Conservation (phyloP, 768 basidiomycete genomes). For the Tylopilus plumbeoviolaceoides region DNA sequence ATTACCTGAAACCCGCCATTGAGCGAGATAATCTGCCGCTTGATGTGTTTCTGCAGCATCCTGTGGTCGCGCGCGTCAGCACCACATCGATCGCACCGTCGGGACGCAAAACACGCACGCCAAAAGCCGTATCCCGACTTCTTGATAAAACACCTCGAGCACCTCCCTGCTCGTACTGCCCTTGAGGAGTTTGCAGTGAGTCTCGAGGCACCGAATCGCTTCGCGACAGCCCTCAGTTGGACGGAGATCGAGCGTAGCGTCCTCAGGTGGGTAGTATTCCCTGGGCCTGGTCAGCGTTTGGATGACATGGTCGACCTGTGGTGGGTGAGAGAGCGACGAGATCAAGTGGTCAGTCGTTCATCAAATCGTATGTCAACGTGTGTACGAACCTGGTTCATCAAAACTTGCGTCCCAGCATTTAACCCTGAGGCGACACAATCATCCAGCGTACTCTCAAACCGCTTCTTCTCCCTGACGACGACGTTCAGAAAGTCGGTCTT, state of each 20-base stretch:
- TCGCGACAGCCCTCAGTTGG: conserved; percentile 88
- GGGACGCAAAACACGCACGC: conserved; percentile 46
- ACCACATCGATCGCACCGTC: not conserved
- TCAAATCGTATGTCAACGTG: not conserved
- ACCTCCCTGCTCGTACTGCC: conserved; percentile 96
- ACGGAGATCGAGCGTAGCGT: conserved; percentile 71
- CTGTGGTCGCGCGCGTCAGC: conserved; percentile 27
- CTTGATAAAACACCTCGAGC: conserved; percentile 96
- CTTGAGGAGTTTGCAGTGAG: conserved; percentile 86
- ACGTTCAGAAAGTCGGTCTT: no score
- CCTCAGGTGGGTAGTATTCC: conserved; percentile 89
- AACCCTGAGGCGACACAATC: no score
- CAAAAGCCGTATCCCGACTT: conserved; percentile 88
- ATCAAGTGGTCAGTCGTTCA: not conserved
- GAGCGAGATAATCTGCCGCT: conserved; percentile 94
- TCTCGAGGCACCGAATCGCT: conserved; percentile 83
- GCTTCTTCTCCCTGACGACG: no score
- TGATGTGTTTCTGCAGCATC: conserved; percentile 94
- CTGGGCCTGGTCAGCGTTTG: conserved; percentile 74
- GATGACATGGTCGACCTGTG: conserved; percentile 90
- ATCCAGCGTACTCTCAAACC: no score
- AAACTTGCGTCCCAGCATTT: no score
- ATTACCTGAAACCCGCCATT: conserved; percentile 94
- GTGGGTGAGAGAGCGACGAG: not conserved
- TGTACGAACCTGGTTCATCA: conserved; percentile 57